Base-by-base conservation (phyloP, 192 early-diverging fungal species). In the Physocladia obscura region DNA sequence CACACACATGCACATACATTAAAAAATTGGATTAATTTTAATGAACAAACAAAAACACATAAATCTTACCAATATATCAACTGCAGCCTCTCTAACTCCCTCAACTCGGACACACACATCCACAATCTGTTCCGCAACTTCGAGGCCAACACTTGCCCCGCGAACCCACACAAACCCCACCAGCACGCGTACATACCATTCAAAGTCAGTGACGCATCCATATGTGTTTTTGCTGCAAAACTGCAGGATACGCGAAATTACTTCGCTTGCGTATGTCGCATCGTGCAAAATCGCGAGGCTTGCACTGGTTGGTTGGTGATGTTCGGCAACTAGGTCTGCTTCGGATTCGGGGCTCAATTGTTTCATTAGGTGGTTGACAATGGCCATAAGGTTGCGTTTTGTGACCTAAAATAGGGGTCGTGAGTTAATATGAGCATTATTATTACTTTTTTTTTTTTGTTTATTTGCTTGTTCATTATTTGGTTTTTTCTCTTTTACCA, bases 161-260 rank as follows among this genome's bases (percentile, higher is more conserved):
- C 89, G 76, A 3, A 91, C 76, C 38, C 90, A 86, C 0, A 89
- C 90, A 6, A 98, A 80, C 49, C 91, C 90, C 1, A 89, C 86
- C 29, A 98, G 83, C 0, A 92, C 84, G 1, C 86, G 81, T 35
- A 98, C 83, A 69, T 97, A 97, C 97, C 97, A 99, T 73, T 97
- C 93, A 82, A 98, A 98, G 73, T 95, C 90, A 19, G 86, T 79
- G 32, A 97, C 82, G 69, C 94, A 87, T 21, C 81, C 84, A 63
- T 96, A 99, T 4, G 89, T 89, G 75, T 94, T 87, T 49, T 87
- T 86, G 6, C 89, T 87, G 74, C 94, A 96, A 67, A 97, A 90
- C 52, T 74, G 74, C 1, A 98, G 57, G 36, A 98, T 93, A 1
- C 89, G 87, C 55, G 87, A 78, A 40, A 95, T 89, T n/a, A 93